A percentile compares a stretch with the other conserved stretches of the same genome.
phyloP scores from a whole-genome alignment of 1,284 basidiomycete species.

The Agroathelia rolfsii region DNA sequence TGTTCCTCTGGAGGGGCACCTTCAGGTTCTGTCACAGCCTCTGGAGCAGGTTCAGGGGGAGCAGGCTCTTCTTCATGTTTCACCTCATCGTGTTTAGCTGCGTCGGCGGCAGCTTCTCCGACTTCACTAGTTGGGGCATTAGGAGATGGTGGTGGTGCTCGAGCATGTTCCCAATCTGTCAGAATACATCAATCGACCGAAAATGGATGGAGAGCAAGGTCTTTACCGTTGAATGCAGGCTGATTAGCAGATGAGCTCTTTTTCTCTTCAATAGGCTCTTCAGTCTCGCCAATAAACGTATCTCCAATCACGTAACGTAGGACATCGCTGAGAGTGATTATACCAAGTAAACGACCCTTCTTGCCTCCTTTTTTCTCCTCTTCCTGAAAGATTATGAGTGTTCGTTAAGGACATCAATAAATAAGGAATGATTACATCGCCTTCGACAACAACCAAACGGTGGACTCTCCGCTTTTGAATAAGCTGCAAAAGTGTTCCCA shows the following conservation, averaged over 20 bases:
- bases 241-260: too few relatives aligned
- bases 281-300: constrained; percentile 34
- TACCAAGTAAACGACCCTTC: constrained; percentile 79
- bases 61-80: too few relatives aligned
- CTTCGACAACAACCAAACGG: constrained; percentile 86
- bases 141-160: constrained; percentile 1
- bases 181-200: constrained; percentile 9
- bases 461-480: constrained; percentile 93
- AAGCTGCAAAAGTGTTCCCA: constrained; percentile 87
- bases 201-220: constrained; percentile 5
- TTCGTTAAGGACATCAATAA: constrained; percentile 2
- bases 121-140: not conserved
- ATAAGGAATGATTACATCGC: constrained; percentile 40
- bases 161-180: constrained; percentile 1
- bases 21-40: too few relatives aligned
- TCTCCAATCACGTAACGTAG: constrained; percentile 79
- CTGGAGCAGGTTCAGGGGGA: too few relatives aligned
- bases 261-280: constrained; percentile 20
- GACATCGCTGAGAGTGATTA: constrained; percentile 89
- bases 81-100: constrained; percentile 1
- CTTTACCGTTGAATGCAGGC: too few relatives aligned
- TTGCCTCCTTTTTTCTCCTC: constrained; percentile 68
- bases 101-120: not conserved
- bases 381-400: constrained; percentile 35
- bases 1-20: too few relatives aligned